Percentiles rank a stretch among this genome's conserved stretches.
These are phyloP conservation scores for Fusarium torreyae DNA, from an alignment of 2,329 filamentous ascomycete species.

Conservation along the genomic window DNA sequence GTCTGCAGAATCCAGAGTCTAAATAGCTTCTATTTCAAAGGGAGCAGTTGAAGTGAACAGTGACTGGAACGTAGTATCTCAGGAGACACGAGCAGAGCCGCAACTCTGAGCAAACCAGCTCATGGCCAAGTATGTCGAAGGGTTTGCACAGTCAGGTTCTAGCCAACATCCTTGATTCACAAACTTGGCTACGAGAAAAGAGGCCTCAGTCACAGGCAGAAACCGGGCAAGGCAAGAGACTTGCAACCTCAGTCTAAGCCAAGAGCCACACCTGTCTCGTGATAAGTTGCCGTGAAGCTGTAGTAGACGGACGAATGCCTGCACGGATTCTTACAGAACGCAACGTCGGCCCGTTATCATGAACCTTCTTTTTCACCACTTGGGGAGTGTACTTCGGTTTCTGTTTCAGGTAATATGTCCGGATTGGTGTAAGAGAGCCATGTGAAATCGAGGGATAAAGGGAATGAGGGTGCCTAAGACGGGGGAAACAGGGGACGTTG, in stretches of 20 bases:
- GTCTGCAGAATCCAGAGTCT: constrained; percentile 29
- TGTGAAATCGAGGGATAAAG: constrained; percentile 12
- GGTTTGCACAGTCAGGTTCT: constrained; percentile 14
- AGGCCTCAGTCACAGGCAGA: constrained; percentile 46
- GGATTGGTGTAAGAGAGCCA: constrained; percentile 14
- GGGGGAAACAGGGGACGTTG: constrained; percentile 5
- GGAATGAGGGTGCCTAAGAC: constrained; percentile 19
- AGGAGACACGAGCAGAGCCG: constrained; percentile 37
- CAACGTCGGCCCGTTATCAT: constrained; percentile 16
- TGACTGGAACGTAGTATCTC: constrained; percentile 18
- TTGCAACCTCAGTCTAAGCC: constrained; percentile 20
- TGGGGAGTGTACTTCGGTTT: constrained; percentile 29
- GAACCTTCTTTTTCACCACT: constrained; percentile 8
- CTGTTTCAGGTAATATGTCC: constrained; percentile 26
- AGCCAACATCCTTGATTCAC: constrained; percentile 30
- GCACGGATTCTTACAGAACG: constrained; percentile 21
- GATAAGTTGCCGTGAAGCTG: constrained; percentile 37
- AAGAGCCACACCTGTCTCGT: constrained; percentile 34
- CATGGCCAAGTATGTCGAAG: constrained; percentile 9
- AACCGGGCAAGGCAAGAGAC: constrained; percentile 33
- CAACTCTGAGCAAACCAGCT: constrained; percentile 28
- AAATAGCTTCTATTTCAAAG: constrained; percentile 40
- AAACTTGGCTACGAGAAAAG: constrained; percentile 28
- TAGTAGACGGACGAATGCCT: constrained; percentile 35
- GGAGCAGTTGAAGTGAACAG: background rate